phyloP scores from a whole-genome alignment of 2,329 filamentous ascomycete species.

The Penicillium corylophilum region DNA sequence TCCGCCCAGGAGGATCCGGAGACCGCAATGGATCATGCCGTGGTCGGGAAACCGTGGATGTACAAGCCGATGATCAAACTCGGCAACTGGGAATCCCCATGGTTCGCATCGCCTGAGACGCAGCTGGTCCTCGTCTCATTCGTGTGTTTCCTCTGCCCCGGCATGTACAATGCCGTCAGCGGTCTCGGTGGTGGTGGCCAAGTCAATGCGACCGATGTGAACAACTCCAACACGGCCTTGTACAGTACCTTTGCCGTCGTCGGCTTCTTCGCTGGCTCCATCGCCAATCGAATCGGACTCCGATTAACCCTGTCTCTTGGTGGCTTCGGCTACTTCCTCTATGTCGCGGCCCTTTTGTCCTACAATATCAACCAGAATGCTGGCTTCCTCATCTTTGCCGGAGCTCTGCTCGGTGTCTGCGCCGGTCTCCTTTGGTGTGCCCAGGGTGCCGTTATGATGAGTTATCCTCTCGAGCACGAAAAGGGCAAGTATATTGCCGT shows the following conservation, averaged over 20 bases:
- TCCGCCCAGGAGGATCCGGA: conserved; percentile 25
- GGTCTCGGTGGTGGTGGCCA: conserved; percentile 66
- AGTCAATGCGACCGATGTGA: conserved; percentile 57
- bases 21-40: conserved; percentile 17
- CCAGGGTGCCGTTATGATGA: conserved; percentile 63
- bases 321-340: conserved; percentile 51
- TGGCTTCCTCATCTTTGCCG: conserved; percentile 51
- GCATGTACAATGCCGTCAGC: conserved; percentile 69
- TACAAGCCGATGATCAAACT: conserved; percentile 61
- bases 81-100: conserved; percentile 55
- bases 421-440: conserved; percentile 53
- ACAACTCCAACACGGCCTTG: conserved; percentile 68
- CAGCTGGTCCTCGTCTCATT: conserved; percentile 71
- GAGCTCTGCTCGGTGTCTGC: conserved; percentile 51
- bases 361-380: conserved; percentile 52
- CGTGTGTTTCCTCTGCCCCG: conserved; percentile 70
- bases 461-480: conserved; percentile 74
- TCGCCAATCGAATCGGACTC: conserved; percentile 47
- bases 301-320: conserved; percentile 46
- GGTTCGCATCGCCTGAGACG: conserved; percentile 71
- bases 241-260: conserved; percentile 70
- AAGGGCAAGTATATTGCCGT: conserved; percentile 88
- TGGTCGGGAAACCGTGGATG: conserved; percentile 56
- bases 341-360: conserved; percentile 50
- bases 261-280: conserved; percentile 60